Percentiles rank a stretch among this genome's conserved stretches.
Evolutionary conservation across 2,329 filamentous ascomycete species (phyloP).

Genomic region (Alternaria longipes): DNA sequence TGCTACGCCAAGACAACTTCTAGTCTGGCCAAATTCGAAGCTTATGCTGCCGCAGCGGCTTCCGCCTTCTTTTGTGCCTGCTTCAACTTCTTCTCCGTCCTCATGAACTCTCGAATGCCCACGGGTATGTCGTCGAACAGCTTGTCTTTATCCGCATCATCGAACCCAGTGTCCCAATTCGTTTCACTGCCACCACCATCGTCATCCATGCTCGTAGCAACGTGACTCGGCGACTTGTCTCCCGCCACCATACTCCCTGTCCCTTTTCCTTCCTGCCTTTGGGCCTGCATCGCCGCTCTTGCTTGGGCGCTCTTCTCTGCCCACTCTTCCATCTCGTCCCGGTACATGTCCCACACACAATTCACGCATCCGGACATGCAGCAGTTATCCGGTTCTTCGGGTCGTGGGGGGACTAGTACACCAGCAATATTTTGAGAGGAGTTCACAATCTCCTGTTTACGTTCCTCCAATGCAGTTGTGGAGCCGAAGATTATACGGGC

Average conservation of each 20-base stretch:
- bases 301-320: conserved; percentile 72
- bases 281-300: conserved; percentile 59
- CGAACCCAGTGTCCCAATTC: conserved; percentile 63
- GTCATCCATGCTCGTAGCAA: conserved; percentile 75
- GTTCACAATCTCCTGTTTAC: conserved; percentile 67
- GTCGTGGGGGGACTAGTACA: conserved; percentile 81
- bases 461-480: conserved; percentile 75
- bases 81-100: conserved; percentile 89
- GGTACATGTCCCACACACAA: conserved; percentile 92
- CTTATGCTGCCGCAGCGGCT: conserved; percentile 38
- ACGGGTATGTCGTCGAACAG: conserved; percentile 85
- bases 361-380: conserved; percentile 99
- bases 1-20: neutral
- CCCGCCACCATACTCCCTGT: conserved; percentile 49
- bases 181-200: conserved; percentile 79
- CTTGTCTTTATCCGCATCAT: conserved; percentile 62
- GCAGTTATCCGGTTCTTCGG: conserved; percentile 94
- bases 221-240: conserved; percentile 57
- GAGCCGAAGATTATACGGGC: conserved; percentile 83
- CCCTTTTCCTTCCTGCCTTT: conserved; percentile 36
- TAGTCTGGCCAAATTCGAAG: conserved; percentile 2
- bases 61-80: conserved; percentile 72
- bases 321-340: conserved; percentile 94
- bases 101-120: conserved; percentile 97
- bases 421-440: conserved; percentile 76